Percentiles rank a stretch among this genome's conserved stretches.
phyloP scores from a whole-genome alignment of 345 rosid genomes.

The Psidium guajava region DNA sequence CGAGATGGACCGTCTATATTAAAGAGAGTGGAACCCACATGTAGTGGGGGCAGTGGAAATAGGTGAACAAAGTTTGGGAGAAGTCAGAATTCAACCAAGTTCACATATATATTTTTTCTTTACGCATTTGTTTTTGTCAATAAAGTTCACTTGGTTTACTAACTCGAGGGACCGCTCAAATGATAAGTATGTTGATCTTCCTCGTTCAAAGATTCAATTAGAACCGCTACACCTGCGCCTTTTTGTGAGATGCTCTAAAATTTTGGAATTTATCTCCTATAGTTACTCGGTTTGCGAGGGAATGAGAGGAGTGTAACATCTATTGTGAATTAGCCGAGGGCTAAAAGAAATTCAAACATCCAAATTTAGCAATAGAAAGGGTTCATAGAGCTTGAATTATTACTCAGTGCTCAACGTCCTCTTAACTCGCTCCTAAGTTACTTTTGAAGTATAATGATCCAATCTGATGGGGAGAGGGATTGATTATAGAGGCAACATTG shows the following conservation, averaged over 20 bases:
- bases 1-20: not conserved
- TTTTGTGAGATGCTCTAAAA: not conserved
- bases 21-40: not conserved
- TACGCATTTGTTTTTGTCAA: not conserved
- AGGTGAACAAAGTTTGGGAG: not conserved
- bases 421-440: not conserved
- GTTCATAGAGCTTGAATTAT: not conserved
- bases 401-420: not conserved
- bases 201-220: not conserved
- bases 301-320: not conserved
- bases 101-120: not conserved
- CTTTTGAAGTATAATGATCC: not conserved
- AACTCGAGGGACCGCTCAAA: not conserved
- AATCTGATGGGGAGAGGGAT: not conserved
- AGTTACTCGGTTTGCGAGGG: not conserved
- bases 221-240: not conserved
- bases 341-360: not conserved
- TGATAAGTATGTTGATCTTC: not conserved
- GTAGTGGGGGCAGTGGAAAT: not conserved
- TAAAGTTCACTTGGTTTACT: not conserved
- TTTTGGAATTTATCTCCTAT: not conserved
- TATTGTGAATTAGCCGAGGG: not conserved
- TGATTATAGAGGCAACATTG: not conserved
- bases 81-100: not conserved
- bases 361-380: not conserved